Base-by-base conservation (phyloP, 352 stramenopile species). In the Phytophthora pseudosyringae region DNA sequence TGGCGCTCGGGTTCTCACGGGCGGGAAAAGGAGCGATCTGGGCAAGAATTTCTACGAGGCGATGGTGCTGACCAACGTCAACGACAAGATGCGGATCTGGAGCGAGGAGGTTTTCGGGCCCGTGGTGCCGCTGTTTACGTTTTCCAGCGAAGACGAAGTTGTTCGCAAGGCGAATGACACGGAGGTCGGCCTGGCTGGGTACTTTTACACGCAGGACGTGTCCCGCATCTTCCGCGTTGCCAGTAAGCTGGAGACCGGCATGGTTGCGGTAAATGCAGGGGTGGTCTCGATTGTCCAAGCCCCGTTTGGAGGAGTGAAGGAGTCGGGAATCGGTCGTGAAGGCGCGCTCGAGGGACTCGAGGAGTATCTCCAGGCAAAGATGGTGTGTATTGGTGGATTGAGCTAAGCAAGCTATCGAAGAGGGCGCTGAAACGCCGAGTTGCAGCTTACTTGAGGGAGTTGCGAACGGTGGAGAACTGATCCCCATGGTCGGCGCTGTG, bases 21-120 rank as follows among this genome's bases (percentile, higher is more conserved):
- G 97, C 21, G 96, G 95, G 10, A 84, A 80, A 32, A 51, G 65
- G 7, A 76, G 86, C n/a, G 53, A 83, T 9, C 47, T 91, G 18
- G 72, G 78, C 51, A 67, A 69, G n/a, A 94, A 97, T 64, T 99
- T 96, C 81, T 99, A 95, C 79, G 69, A 92, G 54, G 90, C 97
- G 2, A 99, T 96, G 0, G 81, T 99, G 15, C 66, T 99, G 26
- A 86, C 72, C 11, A 71, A 89, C 38, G 73, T 91, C 13, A 72
- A 86, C 18, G 76, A 79, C 5, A 62, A 83, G 18, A 98, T 99
- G 81, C 70, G 72, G 32, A 65, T 95, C 3, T 84, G 95, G 67
- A 73, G 73, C 31, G 71, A 97, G 61, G 96, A 99, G 78, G 98
- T 89, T 25, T 99, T 99, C 76, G 97, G 95, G 3, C 97, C 97